phyloP scores from a whole-genome alignment of 2,329 filamentous ascomycete genomes.

The Monosporascus sp. region DNA sequence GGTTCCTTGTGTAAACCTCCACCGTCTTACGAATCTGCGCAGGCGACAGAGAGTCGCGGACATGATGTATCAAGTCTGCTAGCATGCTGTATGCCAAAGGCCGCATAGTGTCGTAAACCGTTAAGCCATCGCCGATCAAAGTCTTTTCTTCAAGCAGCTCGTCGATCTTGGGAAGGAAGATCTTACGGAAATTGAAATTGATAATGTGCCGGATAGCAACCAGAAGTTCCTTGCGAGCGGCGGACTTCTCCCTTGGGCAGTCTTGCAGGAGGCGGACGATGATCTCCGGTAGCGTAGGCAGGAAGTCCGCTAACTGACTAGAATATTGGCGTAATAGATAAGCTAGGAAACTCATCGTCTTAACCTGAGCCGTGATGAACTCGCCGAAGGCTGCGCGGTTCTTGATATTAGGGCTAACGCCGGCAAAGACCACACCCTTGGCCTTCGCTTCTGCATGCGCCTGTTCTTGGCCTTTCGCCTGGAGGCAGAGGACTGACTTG shows the following conservation, averaged over 20 bases:
- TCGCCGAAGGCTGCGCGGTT: slow-evolving; percentile 93
- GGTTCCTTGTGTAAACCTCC: slow-evolving; percentile 92
- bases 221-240: slow-evolving; percentile 86
- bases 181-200: slow-evolving; percentile 96
- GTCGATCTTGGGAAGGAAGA: slow-evolving; percentile 91
- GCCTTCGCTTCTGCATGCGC: slow-evolving; percentile 81
- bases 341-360: slow-evolving; percentile 98
- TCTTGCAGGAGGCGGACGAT: slow-evolving; percentile 89
- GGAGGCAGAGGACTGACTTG: slow-evolving; percentile 79
- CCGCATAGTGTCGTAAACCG: slow-evolving; percentile 93
- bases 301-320: slow-evolving; percentile 79
- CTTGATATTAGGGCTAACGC: slow-evolving; percentile 88
- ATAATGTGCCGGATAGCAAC: slow-evolving; percentile 98
- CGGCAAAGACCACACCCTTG: slow-evolving; percentile 79
- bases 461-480: slow-evolving; percentile 89
- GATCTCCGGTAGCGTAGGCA: slow-evolving; percentile 78
- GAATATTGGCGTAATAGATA: slow-evolving; percentile 87
- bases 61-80: slow-evolving; percentile 94
- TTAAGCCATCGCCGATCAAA: slow-evolving; percentile 89
- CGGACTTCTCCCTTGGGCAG: slow-evolving; percentile 90
- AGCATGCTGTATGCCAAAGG: slow-evolving; percentile 98
- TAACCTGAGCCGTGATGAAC: slow-evolving; percentile 95
- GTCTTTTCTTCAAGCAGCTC: slow-evolving; percentile 91
- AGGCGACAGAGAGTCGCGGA: slow-evolving; percentile 79
- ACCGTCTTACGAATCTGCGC: slow-evolving; percentile 94